These are phyloP conservation scores for Colletotrichum simmondsii DNA, from an alignment of 2,329 filamentous ascomycete genomes.

Conservation along the genomic window DNA sequence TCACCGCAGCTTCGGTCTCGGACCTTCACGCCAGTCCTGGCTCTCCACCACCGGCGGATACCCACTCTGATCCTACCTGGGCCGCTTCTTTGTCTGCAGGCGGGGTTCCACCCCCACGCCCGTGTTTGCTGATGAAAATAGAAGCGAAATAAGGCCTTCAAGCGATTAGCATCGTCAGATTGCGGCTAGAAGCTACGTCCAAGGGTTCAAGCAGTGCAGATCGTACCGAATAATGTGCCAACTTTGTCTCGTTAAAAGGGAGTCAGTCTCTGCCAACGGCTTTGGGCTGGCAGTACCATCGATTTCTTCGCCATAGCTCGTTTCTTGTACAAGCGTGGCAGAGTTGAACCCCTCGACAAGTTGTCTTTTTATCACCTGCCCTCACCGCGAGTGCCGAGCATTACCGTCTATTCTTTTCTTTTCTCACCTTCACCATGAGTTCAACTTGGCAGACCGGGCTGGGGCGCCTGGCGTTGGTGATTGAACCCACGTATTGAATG, in stretches of 20 bases:
- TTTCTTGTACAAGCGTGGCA: background rate
- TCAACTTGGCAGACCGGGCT: background rate
- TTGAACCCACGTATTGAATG: background rate
- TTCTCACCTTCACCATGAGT: background rate
- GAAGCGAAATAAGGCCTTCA: background rate
- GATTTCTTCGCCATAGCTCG: background rate
- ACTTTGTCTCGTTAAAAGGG: background rate
- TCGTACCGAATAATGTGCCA: background rate
- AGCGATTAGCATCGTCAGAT: background rate
- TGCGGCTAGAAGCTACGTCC: background rate
- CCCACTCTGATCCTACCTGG: background rate
- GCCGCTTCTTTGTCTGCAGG: background rate
- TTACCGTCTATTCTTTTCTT: background rate
- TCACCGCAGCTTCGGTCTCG: slow-evolving; percentile 20
- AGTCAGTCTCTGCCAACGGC: background rate
- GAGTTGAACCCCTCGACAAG: background rate
- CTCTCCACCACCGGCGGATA: slow-evolving; percentile 7
- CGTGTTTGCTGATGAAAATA: background rate
- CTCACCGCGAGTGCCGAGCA: background rate
- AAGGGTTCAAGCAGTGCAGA: background rate
- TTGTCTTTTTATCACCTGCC: background rate
- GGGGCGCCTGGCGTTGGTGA: background rate
- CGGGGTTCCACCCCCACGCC: background rate
- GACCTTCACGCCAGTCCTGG: slow-evolving; percentile 3
- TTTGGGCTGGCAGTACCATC: background rate